phyloP scores from a whole-genome alignment of 2,329 filamentous ascomycete genomes.

The Aureobasidium sp. region DNA sequence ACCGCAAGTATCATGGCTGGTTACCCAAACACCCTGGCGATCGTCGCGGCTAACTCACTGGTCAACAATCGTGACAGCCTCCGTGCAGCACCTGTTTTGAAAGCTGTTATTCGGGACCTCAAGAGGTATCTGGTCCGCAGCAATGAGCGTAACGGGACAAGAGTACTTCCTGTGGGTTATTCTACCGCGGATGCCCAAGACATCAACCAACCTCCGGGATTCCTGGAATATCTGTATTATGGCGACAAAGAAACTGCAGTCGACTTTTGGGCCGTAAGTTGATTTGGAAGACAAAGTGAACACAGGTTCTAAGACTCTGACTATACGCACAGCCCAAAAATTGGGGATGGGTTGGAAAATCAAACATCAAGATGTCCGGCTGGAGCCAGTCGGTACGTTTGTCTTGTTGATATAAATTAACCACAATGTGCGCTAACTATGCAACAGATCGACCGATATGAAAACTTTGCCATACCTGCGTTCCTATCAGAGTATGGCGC shows the following conservation, averaged over 20 bases:
- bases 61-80: conserved; percentile 10
- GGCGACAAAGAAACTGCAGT: background rate
- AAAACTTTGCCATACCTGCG: conserved; percentile 7
- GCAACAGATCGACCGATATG: background rate
- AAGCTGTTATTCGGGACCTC: conserved; percentile 16
- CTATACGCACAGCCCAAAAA: background rate
- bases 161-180: conserved; percentile 16
- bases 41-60: conserved; percentile 10
- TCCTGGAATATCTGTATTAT: conserved; percentile 13
- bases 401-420: background rate
- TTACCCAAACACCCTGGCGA: conserved; percentile 13
- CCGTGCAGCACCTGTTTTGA: conserved; percentile 13
- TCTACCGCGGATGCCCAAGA: background rate
- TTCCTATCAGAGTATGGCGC: conserved; percentile 15
- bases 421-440: background rate
- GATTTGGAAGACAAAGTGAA: background rate
- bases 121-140: conserved; percentile 15
- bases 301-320: background rate
- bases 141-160: conserved; percentile 7
- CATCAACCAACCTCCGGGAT: background rate
- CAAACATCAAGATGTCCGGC: background rate
- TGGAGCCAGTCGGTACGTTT: background rate
- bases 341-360: background rate
- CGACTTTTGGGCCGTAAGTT: conserved; percentile 14
- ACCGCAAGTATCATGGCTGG: conserved; percentile 12